Percentiles rank a stretch among this genome's conserved stretches.
Conservation (phyloP, 2,329 filamentous ascomycete genomes). For the Fusarium nisikadoi region DNA sequence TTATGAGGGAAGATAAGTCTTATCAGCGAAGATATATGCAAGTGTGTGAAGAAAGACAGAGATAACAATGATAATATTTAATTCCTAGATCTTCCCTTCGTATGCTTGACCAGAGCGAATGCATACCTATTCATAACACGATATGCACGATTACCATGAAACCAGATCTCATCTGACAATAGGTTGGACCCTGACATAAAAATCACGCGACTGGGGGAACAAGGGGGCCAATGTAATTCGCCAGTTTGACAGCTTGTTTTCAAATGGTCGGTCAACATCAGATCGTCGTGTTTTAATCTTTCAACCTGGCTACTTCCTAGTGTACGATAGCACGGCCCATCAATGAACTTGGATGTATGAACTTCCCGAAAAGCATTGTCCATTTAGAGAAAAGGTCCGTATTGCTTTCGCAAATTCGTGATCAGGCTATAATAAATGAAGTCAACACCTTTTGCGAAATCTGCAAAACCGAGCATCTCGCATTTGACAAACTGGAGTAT, state of each 20-base stretch:
- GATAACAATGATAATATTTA: background rate
- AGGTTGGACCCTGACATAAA: background rate
- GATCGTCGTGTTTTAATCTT: slow-evolving; percentile 30
- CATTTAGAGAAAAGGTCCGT: background rate
- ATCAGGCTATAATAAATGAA: background rate
- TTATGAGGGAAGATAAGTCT: background rate
- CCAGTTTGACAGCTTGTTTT: slow-evolving; percentile 16
- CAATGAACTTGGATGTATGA: background rate
- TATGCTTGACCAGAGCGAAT: background rate
- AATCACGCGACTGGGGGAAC: slow-evolving; percentile 9
- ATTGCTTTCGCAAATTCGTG: background rate
- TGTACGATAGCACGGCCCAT: slow-evolving; percentile 12
- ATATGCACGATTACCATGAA: background rate
- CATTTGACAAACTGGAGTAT: background rate
- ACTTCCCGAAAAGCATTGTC: background rate
- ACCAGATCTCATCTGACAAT: slow-evolving; percentile 3
- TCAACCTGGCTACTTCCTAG: slow-evolving; percentile 12
- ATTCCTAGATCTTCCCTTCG: background rate
- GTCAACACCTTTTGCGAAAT: background rate
- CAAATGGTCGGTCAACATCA: slow-evolving; percentile 24
- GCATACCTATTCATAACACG: background rate
- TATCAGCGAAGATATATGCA: background rate
- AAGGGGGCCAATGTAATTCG: slow-evolving; percentile 15
- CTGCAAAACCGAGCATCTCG: background rate
- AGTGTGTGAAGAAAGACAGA: background rate